These are phyloP conservation scores for Talaromyces liani DNA, from an alignment of 495 filamentous ascomycete genomes.

Conservation along the genomic window DNA sequence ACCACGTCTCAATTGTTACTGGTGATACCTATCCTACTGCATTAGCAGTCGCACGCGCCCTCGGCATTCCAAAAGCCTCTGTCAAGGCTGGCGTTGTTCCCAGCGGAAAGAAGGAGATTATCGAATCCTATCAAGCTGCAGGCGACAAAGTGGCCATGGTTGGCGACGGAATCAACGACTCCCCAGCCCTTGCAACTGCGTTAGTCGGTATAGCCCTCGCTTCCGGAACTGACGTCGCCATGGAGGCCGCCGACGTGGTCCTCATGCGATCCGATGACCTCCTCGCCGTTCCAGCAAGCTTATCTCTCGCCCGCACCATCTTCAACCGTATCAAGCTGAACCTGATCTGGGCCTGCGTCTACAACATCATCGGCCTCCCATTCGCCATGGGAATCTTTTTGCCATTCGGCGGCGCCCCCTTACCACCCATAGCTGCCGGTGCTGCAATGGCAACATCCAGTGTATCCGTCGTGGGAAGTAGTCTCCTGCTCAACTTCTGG, in stretches of 20 bases:
- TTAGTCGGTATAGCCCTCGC: constrained; percentile 88
- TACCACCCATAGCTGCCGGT: constrained; percentile 93
- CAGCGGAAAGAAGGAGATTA: constrained; percentile 78
- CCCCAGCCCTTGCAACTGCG: constrained; percentile 87
- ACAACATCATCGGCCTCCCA: constrained; percentile 87
- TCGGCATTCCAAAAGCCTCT: constrained; percentile 68
- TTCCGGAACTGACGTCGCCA: constrained; percentile 91
- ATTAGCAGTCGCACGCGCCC: constrained; percentile 67
- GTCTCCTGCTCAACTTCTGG: constrained; percentile 82
- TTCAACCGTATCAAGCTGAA: constrained; percentile 93
- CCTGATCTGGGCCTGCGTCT: constrained; percentile 81
- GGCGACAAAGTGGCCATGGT: constrained; percentile 91
- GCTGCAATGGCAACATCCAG: constrained; percentile 90
- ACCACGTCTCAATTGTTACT: constrained; percentile 85
- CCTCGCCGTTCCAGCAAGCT: constrained; percentile 79
- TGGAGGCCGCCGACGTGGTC: constrained; percentile 95
- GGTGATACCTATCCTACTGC: constrained; percentile 84
- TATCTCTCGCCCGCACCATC: constrained; percentile 76
- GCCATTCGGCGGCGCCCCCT: constrained; percentile 75
- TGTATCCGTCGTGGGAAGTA: constrained; percentile 82
- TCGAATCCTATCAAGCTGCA: constrained; percentile 61
- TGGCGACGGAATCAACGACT: constrained; percentile 98
- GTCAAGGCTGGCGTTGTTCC: constrained; percentile 81
- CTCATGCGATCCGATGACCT: constrained; percentile 90
- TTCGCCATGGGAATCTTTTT: constrained; percentile 95